Conservation (phyloP, 257 asterid species). For the Solanum stenotomum region DNA sequence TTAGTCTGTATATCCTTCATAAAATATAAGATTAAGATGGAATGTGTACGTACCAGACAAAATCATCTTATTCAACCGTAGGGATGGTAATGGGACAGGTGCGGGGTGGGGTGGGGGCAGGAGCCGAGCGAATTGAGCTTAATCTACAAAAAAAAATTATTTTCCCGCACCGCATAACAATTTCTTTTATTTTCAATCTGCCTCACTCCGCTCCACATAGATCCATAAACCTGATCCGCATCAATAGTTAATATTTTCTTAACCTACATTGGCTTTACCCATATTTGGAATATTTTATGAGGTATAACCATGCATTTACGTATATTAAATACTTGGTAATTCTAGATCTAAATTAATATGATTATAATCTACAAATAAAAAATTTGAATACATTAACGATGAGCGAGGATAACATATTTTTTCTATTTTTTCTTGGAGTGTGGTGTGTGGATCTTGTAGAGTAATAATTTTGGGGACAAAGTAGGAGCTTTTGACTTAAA, state of each 20-base stretch:
- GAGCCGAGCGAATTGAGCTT: no score
- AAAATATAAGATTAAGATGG: not conserved
- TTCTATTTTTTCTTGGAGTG: not conserved
- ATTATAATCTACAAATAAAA: not conserved
- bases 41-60: not conserved
- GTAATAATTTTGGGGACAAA: not conserved
- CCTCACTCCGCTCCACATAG: no score
- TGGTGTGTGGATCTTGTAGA: not conserved
- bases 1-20: not conserved
- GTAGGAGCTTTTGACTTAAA: no score
- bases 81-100: no score
- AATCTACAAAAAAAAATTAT: no score
- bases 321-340: not conserved
- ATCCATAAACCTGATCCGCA: no score
- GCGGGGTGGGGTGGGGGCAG: no score
- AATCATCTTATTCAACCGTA: not conserved
- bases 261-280: not conserved
- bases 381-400: not conserved
- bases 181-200: no score
- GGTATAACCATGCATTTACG: not conserved
- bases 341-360: not conserved
- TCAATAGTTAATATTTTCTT: not conserved
- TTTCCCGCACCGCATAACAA: accelerated
- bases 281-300: not conserved
- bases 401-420: not conserved